These are phyloP conservation scores for Wickerhamiella domercqiae DNA, from an alignment of 805 yeast genomes.

Conservation along the genomic window DNA sequence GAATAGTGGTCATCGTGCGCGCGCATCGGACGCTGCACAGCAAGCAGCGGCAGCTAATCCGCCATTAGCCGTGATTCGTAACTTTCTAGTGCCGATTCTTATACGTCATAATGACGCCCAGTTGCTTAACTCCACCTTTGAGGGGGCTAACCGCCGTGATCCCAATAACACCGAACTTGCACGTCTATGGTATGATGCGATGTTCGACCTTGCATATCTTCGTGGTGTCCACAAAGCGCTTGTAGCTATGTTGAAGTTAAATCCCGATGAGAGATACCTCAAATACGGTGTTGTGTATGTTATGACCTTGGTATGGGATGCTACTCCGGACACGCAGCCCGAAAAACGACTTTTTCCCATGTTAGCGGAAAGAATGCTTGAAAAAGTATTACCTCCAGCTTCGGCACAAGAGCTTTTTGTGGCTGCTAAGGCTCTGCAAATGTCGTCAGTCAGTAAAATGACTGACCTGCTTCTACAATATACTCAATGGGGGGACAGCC, in stretches of 20 bases:
- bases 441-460: slow-evolving; percentile 26
- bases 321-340: slow-evolving; percentile 26
- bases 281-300: slow-evolving; percentile 27
- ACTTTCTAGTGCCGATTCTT: slow-evolving; percentile 23
- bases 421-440: slow-evolving; percentile 34
- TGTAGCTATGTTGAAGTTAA: slow-evolving; percentile 16
- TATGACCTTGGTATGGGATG: slow-evolving; percentile 28
- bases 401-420: slow-evolving; percentile 55
- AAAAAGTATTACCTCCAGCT: slow-evolving; percentile 34
- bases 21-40: slow-evolving; percentile 9
- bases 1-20: slow-evolving; percentile 5
- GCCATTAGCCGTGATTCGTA: slow-evolving; percentile 9
- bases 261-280: slow-evolving; percentile 12
- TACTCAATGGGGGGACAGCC: slow-evolving; percentile 22
- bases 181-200: slow-evolving; percentile 15
- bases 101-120: slow-evolving; percentile 18
- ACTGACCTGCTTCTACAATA: slow-evolving; percentile 18
- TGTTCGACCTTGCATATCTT: slow-evolving; percentile 12
- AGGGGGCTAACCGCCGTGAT: slow-evolving; percentile 11
- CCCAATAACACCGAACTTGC: slow-evolving; percentile 14
- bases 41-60: slow-evolving; percentile 5
- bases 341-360: slow-evolving; percentile 41
- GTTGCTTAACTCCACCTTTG: slow-evolving; percentile 19
- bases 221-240: slow-evolving; percentile 15
- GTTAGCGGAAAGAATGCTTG: slow-evolving; percentile 45